A percentile compares a stretch with the other conserved stretches of the same genome.
These are phyloP conservation scores for Citrus medica DNA, from an alignment of 345 rosid genomes.

Conservation along the genomic window DNA sequence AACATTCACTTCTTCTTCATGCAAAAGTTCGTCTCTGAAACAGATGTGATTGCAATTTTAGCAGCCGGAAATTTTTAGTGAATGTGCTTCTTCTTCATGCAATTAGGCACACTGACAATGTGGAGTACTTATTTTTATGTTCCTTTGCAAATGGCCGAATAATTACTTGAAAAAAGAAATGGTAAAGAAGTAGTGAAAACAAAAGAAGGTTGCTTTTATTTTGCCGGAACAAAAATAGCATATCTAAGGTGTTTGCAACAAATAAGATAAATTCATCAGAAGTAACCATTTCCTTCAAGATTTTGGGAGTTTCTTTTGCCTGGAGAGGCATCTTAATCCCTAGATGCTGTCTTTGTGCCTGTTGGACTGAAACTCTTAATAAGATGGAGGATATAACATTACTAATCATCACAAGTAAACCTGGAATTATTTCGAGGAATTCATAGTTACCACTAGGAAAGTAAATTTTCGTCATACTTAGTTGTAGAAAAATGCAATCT, in stretches of 20 bases:
- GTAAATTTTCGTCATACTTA: neutral
- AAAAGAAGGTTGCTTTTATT: neutral
- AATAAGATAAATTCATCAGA: neutral
- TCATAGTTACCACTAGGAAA: neutral
- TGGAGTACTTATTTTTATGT: neutral
- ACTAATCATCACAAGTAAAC: neutral
- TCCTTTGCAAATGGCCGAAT: neutral
- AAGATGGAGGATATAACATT: neutral
- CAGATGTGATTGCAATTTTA: neutral
- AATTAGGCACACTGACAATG: neutral
- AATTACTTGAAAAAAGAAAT: neutral
- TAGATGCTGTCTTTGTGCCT: no score
- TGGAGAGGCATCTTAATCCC: no score
- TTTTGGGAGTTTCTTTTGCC: neutral
- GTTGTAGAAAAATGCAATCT: neutral
- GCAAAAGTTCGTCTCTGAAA: neutral
- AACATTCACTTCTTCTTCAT: conserved; percentile 13
- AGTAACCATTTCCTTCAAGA: neutral
- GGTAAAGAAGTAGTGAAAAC: no score
- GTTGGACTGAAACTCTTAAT: neutral
- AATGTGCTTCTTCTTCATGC: neutral
- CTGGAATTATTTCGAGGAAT: neutral
- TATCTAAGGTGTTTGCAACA: neutral
- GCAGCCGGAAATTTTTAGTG: neutral
- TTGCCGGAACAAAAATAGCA: no score